Conservation (phyloP, 2,329 filamentous ascomycete genomes). For the Trichothecium roseum region DNA sequence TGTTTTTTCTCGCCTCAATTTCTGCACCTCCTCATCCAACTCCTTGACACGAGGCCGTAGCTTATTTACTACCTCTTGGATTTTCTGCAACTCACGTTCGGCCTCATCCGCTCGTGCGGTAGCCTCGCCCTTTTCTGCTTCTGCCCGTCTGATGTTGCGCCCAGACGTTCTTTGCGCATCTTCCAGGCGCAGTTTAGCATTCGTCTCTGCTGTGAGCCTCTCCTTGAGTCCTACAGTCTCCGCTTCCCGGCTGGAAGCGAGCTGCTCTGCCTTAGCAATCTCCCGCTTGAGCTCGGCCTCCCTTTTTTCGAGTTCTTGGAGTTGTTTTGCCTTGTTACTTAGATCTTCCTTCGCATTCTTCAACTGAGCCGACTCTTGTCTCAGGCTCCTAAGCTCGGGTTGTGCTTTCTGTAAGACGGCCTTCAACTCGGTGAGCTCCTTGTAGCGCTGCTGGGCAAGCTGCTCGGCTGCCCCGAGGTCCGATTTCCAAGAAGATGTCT, state of each 20-base stretch:
- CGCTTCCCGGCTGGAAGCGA: slow-evolving; percentile 60
- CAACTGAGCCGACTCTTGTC: slow-evolving; percentile 65
- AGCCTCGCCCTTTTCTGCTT: slow-evolving; percentile 71
- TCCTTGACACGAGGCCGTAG: slow-evolving; percentile 52
- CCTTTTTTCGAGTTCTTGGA: slow-evolving; percentile 68
- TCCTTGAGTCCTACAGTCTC: slow-evolving; percentile 73
- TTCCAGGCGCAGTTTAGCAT: slow-evolving; percentile 62
- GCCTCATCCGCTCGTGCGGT: slow-evolving; percentile 63
- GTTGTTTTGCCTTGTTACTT: slow-evolving; percentile 41
- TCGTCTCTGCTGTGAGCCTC: slow-evolving; percentile 65
- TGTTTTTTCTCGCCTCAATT: slow-evolving; percentile 57
- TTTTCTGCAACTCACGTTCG: slow-evolving; percentile 56
- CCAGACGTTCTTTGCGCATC: slow-evolving; percentile 66
- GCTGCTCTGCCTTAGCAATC: slow-evolving; percentile 56
- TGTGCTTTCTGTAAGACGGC: slow-evolving; percentile 77
- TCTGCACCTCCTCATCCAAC: slow-evolving; percentile 63
- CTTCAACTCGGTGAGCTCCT: slow-evolving; percentile 71
- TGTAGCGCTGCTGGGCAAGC: slow-evolving; percentile 77
- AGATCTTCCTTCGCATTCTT: slow-evolving; percentile 70
- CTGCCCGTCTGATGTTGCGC: slow-evolving; percentile 66
- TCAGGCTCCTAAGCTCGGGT: slow-evolving; percentile 70
- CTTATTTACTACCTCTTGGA: slow-evolving; percentile 63
- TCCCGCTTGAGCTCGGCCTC: slow-evolving; percentile 77
- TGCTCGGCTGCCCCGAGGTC: slow-evolving; percentile 81
- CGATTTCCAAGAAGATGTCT: slow-evolving; percentile 60